Evolutionary conservation across 495 filamentous ascomycete genomes (phyloP).

Genomic region (Polyplosphaeria fusca): DNA sequence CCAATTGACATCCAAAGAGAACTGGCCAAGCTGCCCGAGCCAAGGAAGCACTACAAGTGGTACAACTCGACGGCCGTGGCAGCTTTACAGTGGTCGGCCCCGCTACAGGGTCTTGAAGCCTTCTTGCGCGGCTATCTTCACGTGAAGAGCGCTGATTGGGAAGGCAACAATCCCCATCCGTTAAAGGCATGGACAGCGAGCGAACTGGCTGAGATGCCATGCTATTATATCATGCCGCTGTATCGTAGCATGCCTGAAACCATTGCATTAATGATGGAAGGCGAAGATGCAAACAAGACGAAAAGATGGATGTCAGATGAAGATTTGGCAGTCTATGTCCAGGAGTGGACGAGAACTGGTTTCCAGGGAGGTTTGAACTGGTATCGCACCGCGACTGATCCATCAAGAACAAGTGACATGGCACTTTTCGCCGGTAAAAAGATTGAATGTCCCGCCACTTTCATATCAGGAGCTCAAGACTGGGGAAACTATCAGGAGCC

Average conservation of each 20-base stretch:
- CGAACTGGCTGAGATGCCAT: constrained; percentile 57
- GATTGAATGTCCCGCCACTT: constrained; percentile 60
- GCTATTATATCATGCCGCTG: constrained; percentile 67
- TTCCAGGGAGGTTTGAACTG: constrained; percentile 71
- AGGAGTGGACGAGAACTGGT: constrained; percentile 61
- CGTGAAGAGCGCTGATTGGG: constrained; percentile 63
- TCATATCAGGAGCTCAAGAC: constrained; percentile 58
- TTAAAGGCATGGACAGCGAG: constrained; percentile 54
- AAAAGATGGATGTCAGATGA: constrained; percentile 53
- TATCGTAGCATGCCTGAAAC: constrained; percentile 56
- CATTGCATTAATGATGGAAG: constrained; percentile 52
- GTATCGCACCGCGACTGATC: constrained; percentile 60
- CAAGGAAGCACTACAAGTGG: constrained; percentile 67
- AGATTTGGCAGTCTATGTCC: constrained; percentile 58
- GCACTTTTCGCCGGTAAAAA: constrained; percentile 59
- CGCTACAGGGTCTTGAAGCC: constrained; percentile 50
- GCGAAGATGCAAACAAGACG: constrained; percentile 43
- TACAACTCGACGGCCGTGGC: constrained; percentile 61
- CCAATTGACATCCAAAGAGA: constrained; percentile 52
- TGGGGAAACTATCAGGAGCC: constrained; percentile 69
- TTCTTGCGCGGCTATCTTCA: constrained; percentile 68
- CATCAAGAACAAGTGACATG: constrained; percentile 50
- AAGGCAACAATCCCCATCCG: constrained; percentile 51
- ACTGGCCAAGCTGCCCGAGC: constrained; percentile 50
- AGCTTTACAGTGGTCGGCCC: constrained; percentile 57